Percentiles rank a stretch among this genome's conserved stretches.
Evolutionary conservation across 1,284 basidiomycete genomes (phyloP).

Genomic region (Papiliotrema nemorosa): DNA sequence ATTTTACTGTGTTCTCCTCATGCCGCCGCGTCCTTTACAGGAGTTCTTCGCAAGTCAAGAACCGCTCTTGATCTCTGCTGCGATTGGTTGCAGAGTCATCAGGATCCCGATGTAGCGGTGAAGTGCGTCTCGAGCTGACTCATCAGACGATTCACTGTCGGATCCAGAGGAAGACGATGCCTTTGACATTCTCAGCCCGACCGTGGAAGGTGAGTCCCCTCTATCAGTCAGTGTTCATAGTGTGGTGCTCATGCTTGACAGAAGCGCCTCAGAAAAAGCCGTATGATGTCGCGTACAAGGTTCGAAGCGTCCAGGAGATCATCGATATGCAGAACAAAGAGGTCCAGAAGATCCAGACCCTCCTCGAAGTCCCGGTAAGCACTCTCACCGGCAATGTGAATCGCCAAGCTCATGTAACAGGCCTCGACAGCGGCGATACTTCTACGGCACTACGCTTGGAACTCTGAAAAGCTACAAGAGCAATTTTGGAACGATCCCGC

Average conservation of each 20-base stretch:
- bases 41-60: too few relatives aligned
- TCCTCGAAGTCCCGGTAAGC: slow-evolving; percentile 80
- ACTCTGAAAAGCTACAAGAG: slow-evolving; percentile 93
- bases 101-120: too few relatives aligned
- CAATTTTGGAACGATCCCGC: slow-evolving; percentile 87
- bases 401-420: slow-evolving; percentile 27
- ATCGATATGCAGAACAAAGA: slow-evolving; percentile 72
- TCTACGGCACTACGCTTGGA: slow-evolving; percentile 85
- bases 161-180: slow-evolving; percentile 37
- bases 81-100: too few relatives aligned
- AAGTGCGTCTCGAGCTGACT: too few relatives aligned
- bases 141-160: slow-evolving; percentile 11
- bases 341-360: slow-evolving; percentile 74
- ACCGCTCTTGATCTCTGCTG: too few relatives aligned
- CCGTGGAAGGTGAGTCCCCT: slow-evolving; percentile 44
- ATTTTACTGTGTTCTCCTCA: background rate
- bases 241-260: slow-evolving; percentile 1
- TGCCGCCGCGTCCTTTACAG: too few relatives aligned
- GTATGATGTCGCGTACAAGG: slow-evolving; percentile 53
- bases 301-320: slow-evolving; percentile 70
- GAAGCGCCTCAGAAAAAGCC: slow-evolving; percentile 42
- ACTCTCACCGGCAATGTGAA: slow-evolving; percentile 16
- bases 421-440: slow-evolving; percentile 67
- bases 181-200: slow-evolving; percentile 44
- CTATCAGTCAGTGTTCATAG: background rate